Evolutionary conservation across 139 green algal species (phyloP).

Genomic region (Monoraphidium neglectum): DNA sequence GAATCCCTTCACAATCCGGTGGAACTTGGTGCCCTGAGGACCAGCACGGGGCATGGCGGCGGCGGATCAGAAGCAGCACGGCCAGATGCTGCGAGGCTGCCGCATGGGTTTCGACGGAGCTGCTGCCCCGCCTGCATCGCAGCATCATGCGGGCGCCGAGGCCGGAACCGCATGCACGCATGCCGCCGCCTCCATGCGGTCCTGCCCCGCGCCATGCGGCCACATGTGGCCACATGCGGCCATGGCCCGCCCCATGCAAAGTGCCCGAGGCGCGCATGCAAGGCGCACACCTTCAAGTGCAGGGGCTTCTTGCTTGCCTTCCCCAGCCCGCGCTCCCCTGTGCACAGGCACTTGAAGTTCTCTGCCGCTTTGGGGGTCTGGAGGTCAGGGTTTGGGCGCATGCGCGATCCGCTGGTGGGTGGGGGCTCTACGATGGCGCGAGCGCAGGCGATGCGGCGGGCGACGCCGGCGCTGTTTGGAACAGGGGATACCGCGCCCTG

Average conservation of each 20-base stretch:
- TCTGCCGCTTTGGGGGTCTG: neutral
- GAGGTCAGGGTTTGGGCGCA: neutral
- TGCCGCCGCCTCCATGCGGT: too few species aligned
- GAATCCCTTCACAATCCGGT: slow-evolving; percentile 79
- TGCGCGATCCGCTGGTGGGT: too few species aligned
- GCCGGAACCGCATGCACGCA: too few species aligned
- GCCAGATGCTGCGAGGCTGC: neutral
- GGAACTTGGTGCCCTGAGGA: slow-evolving; percentile 64
- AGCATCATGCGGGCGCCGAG: too few species aligned
- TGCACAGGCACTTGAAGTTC: slow-evolving; percentile 55
- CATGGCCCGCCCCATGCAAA: neutral
- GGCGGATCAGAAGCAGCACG: neutral
- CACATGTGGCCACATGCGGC: too few species aligned
- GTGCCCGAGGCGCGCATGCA: neutral
- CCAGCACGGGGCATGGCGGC: too few species aligned
- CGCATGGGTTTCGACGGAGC: too few species aligned
- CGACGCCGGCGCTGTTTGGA: neutral
- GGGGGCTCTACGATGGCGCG: neutral
- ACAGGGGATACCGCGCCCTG: slow-evolving; percentile 1
- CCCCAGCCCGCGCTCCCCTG: slow-evolving; percentile 75
- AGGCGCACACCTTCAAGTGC: slow-evolving; percentile 65
- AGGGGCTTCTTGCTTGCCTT: slow-evolving; percentile 79
- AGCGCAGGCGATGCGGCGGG: neutral
- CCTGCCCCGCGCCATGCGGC: too few species aligned
- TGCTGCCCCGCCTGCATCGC: too few species aligned